A percentile compares a stretch with the other conserved stretches of the same genome.
Conservation (phyloP, 2,329 filamentous ascomycete genomes). For the Cadophora sp. region DNA sequence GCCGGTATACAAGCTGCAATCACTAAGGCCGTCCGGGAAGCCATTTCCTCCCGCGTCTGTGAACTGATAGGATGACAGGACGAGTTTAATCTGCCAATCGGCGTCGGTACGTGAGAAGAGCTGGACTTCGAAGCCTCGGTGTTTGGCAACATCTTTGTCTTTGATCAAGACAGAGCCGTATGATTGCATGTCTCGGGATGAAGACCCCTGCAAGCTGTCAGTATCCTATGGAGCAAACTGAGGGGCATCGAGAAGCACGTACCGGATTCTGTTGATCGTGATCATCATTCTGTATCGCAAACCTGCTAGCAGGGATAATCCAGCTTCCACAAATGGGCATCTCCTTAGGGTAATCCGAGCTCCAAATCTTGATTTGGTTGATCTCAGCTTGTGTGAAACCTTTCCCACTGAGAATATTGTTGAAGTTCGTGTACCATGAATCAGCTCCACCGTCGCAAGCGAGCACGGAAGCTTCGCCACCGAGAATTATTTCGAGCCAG, state of each 20-base stretch:
- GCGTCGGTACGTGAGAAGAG: constrained; percentile 43
- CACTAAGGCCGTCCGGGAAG: background rate
- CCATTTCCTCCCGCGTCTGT: constrained; percentile 27
- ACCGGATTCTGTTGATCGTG: constrained; percentile 43
- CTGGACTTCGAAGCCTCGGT: constrained; percentile 41
- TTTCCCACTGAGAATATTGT: constrained; percentile 33
- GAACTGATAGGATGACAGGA: constrained; percentile 41
- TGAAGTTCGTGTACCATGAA: constrained; percentile 41
- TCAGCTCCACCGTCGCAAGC: constrained; percentile 41
- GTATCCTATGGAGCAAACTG: background rate
- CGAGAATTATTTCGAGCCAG: constrained; percentile 43
- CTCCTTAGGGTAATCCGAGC: constrained; percentile 41
- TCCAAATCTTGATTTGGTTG: constrained; percentile 43
- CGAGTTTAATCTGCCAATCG: constrained; percentile 41
- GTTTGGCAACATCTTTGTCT: constrained; percentile 40
- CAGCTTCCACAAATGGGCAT: constrained; percentile 30
- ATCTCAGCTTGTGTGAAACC: constrained; percentile 39
- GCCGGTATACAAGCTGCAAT: constrained; percentile 22
- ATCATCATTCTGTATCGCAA: constrained; percentile 44
- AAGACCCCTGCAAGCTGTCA: constrained; percentile 35
- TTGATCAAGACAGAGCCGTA: constrained; percentile 42
- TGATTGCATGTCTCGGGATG: constrained; percentile 42
- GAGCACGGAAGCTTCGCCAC: constrained; percentile 38
- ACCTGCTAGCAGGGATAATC: constrained; percentile 27
- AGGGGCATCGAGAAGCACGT: background rate